phyloP scores from a whole-genome alignment of 2,329 filamentous ascomycete genomes.

The Eurotiales sp. region DNA sequence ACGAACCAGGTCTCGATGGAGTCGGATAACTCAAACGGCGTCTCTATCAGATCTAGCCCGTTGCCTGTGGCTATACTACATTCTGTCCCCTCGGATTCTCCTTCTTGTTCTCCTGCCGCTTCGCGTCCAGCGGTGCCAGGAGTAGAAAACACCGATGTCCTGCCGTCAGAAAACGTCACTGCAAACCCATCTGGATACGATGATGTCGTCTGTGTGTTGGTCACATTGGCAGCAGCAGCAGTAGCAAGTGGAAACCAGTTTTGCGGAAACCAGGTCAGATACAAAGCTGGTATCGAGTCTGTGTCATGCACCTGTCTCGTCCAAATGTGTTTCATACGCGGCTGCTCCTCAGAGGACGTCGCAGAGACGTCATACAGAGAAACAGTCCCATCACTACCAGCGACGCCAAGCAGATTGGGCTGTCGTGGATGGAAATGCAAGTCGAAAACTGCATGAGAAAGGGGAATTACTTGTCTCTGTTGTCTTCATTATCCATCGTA shows the following conservation, averaged over 20 bases:
- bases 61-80: background rate
- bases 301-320: slow-evolving; percentile 52
- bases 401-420: slow-evolving; percentile 62
- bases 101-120: background rate
- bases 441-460: slow-evolving; percentile 75
- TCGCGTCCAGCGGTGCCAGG: slow-evolving; percentile 8
- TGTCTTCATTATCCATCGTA: too few species aligned
- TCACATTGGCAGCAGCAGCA: too few species aligned
- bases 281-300: slow-evolving; percentile 61
- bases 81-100: too few species aligned
- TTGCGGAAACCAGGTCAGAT: slow-evolving; percentile 65
- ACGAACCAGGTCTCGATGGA: slow-evolving; percentile 41
- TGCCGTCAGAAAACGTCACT: slow-evolving; percentile 67
- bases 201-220: background rate
- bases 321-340: slow-evolving; percentile 30
- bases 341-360: slow-evolving; percentile 13
- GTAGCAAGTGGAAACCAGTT: slow-evolving; percentile 21
- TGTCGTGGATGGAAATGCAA: slow-evolving; percentile 69
- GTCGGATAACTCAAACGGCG: slow-evolving; percentile 26
- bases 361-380: slow-evolving; percentile 33
- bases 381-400: slow-evolving; percentile 64
- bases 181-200: slow-evolving; percentile 52
- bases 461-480: slow-evolving; percentile 56
- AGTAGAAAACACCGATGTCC: slow-evolving; percentile 55
- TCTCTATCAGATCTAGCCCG: slow-evolving; percentile 19